Evolutionary conservation across 2,329 filamentous ascomycete genomes (phyloP).

Genomic region (Exophiala dermatitidis): DNA sequence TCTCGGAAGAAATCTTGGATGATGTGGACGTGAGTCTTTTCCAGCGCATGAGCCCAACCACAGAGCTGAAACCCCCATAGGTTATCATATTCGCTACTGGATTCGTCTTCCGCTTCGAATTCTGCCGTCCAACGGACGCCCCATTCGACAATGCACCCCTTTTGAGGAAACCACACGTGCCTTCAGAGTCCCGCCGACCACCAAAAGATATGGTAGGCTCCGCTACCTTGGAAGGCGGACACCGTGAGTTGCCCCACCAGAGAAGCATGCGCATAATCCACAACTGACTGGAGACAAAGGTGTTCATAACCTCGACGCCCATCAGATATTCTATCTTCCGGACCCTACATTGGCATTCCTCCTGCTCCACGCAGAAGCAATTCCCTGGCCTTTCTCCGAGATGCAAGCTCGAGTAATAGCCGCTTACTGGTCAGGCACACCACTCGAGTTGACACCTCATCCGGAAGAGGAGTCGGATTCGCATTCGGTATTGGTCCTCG

Average conservation of each 20-base stretch:
- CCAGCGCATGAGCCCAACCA: neutral
- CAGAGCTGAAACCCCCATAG: conserved; percentile 1
- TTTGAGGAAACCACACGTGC: neutral
- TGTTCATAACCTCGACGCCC: conserved; percentile 8
- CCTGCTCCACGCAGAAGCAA: conserved; percentile 10
- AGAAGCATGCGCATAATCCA: neutral
- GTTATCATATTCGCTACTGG: conserved; percentile 10
- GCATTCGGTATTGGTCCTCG: conserved; percentile 6
- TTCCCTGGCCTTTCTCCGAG: conserved; percentile 10
- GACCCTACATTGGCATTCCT: conserved; percentile 7
- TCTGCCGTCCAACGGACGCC: conserved; percentile 3
- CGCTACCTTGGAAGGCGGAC: conserved; percentile 4
- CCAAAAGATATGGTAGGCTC: conserved; percentile 1
- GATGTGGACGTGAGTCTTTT: conserved; percentile 9
- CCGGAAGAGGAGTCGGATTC: conserved; percentile 8
- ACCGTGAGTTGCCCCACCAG: conserved; percentile 1
- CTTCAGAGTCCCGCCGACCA: conserved; percentile 1
- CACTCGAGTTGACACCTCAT: conserved; percentile 7
- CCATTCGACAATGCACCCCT: conserved; percentile 6
- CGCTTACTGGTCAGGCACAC: conserved; percentile 6
- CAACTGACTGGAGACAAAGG: neutral
- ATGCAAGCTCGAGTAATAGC: conserved; percentile 9
- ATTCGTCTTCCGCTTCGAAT: conserved; percentile 10
- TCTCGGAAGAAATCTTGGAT: conserved; percentile 2
- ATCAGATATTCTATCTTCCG: conserved; percentile 10